Percentiles rank a stretch among this genome's conserved stretches.
phyloP scores from a whole-genome alignment of 805 yeast species.

The Myxozyma vanderwaltii region DNA sequence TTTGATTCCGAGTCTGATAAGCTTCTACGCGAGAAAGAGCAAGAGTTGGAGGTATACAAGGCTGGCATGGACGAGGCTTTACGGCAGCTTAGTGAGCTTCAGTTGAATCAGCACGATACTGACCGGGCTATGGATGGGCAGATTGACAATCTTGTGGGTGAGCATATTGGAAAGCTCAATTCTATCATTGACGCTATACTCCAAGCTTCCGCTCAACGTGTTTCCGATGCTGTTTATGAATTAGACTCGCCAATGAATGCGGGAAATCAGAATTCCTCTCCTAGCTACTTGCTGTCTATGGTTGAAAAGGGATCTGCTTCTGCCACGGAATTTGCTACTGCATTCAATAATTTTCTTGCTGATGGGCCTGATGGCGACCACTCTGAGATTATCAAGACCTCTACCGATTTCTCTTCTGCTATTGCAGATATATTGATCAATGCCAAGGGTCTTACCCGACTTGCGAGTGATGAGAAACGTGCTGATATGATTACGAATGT shows the following conservation, averaged over 20 bases:
- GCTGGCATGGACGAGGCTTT: slow-evolving; percentile 65
- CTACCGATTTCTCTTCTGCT: slow-evolving; percentile 63
- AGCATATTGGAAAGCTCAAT: slow-evolving; percentile 53
- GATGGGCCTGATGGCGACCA: slow-evolving; percentile 74
- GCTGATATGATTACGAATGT: slow-evolving; percentile 54
- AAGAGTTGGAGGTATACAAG: slow-evolving; percentile 79
- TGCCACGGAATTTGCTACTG: slow-evolving; percentile 78
- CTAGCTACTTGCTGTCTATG: slow-evolving; percentile 65
- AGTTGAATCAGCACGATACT: slow-evolving; percentile 48
- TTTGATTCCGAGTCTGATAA: slow-evolving; percentile 45
- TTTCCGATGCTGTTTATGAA: slow-evolving; percentile 71
- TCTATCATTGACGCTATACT: slow-evolving; percentile 71
- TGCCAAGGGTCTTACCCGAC: slow-evolving; percentile 67
- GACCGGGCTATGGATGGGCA: slow-evolving; percentile 60
- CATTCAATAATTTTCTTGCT: slow-evolving; percentile 71
- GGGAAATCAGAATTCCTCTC: slow-evolving; percentile 75
- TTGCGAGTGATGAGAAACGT: slow-evolving; percentile 53
- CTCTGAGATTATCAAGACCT: slow-evolving; percentile 58
- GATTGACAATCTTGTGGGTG: slow-evolving; percentile 55
- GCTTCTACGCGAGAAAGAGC: slow-evolving; percentile 65
- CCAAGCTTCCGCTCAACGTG: slow-evolving; percentile 64
- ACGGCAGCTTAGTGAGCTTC: slow-evolving; percentile 56
- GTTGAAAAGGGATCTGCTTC: slow-evolving; percentile 68
- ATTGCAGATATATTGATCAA: slow-evolving; percentile 64
- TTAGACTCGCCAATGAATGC: slow-evolving; percentile 79